Evolutionary conservation across 2,329 filamentous ascomycete genomes (phyloP).

Genomic region (Nemania serpens): DNA sequence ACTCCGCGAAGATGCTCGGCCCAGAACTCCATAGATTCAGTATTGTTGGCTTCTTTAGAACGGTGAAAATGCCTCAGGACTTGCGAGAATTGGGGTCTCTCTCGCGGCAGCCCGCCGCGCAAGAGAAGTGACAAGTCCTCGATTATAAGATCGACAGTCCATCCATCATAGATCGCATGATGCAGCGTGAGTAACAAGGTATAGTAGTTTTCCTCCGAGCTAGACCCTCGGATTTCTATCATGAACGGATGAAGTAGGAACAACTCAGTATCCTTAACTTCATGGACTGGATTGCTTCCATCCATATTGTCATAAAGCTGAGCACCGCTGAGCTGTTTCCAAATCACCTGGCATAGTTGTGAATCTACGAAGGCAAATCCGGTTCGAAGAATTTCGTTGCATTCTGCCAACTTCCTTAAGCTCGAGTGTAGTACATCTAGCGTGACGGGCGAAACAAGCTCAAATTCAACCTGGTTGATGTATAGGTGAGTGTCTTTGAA

Average conservation of each 20-base stretch:
- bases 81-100: slow-evolving; percentile 63
- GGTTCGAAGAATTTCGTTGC: slow-evolving; percentile 72
- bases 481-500: slow-evolving; percentile 64
- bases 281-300: slow-evolving; percentile 40
- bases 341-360: slow-evolving; percentile 67
- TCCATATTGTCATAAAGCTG: slow-evolving; percentile 48
- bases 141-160: slow-evolving; percentile 79
- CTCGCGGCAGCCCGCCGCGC: slow-evolving; percentile 29
- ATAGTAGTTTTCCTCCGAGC: slow-evolving; percentile 30
- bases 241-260: slow-evolving; percentile 61
- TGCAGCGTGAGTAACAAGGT: slow-evolving; percentile 66
- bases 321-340: slow-evolving; percentile 52
- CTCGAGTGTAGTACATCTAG: slow-evolving; percentile 51
- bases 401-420: slow-evolving; percentile 53
- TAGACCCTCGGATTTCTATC: slow-evolving; percentile 55
- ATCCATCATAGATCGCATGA: slow-evolving; percentile 90
- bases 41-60: slow-evolving; percentile 37
- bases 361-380: slow-evolving; percentile 67
- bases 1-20: slow-evolving; percentile 64
- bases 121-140: slow-evolving; percentile 66
- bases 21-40: slow-evolving; percentile 68
- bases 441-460: slow-evolving; percentile 49
- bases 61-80: slow-evolving; percentile 55
- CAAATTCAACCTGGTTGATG: slow-evolving; percentile 76
- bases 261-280: slow-evolving; percentile 44